Evolutionary conservation across 2,329 filamentous ascomycete species (phyloP), one percentile per base, ranked within the genome.

Genomic region (Cladophialophora psammophila): DNA sequence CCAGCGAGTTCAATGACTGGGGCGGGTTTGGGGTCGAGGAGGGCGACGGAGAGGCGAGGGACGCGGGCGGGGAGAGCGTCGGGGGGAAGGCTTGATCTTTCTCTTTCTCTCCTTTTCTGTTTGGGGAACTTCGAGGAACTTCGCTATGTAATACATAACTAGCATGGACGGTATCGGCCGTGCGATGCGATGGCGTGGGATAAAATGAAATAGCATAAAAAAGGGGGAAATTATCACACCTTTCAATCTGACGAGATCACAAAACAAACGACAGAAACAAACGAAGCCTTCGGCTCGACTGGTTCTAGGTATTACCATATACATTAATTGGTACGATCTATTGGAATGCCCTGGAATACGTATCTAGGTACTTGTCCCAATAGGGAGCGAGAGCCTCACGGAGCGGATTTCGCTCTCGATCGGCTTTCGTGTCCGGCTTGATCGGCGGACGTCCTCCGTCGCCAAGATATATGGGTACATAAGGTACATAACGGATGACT

Each of bases 1-100:
- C 77, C 2, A 76, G 79, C 60, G 81, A 82, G 53, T 85, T 85
- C 71, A 71, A 65, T 63, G 75, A 67, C 6, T 74, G 72, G 72
- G 67, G 67, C 35, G 72, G 72, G 7, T 74, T 74, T 62, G 69
- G 64, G 1, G 42, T 36, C 6, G 67, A 64, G 42, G 67, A 64
- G 10, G 58, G 53, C 26, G 63, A 63, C 13, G 58, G 9, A 7
- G 54, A 59, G 52, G 5, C 54, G 63, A 36, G 62, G 58, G 42
- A 52, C 35, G 13, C 62, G 26, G 55, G 54, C 12, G 20, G 38
- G 32, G 52, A 31, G 12, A 50, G 10, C 26, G 52, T n/a, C 9
- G 42, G 50, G 26, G 36, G 36, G 10, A 45, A n/a, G 32, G 53
- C 53, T 56, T 56, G 53, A 42, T 42, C 12, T 42, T 42, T 42